Evolutionary conservation across 352 stramenopile genomes (phyloP).

Genomic region (Phytophthora ramorum): DNA sequence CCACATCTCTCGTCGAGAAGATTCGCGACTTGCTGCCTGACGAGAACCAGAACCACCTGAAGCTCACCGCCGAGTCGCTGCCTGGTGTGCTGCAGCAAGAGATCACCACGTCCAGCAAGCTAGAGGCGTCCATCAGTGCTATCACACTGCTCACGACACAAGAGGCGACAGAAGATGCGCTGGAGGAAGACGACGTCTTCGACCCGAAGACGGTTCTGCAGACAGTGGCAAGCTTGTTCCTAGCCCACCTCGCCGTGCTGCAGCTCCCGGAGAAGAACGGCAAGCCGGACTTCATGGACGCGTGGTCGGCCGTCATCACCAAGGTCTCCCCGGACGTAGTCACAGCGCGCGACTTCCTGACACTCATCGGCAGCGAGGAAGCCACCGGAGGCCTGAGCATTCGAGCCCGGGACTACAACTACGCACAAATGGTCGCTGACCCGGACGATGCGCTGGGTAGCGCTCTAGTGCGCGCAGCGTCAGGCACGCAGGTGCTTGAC

Average conservation of each 20-base stretch:
- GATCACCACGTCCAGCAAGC: constrained; percentile 22
- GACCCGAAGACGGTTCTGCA: constrained; percentile 47
- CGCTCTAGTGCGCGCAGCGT: constrained; percentile 53
- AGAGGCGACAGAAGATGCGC: constrained; percentile 51
- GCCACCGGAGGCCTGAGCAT: constrained; percentile 51
- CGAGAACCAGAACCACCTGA: constrained; percentile 66
- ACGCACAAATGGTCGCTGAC: constrained; percentile 64
- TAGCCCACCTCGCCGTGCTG: constrained; percentile 60
- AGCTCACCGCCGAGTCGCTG: constrained; percentile 48
- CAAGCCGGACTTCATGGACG: constrained; percentile 75
- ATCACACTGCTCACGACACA: constrained; percentile 71
- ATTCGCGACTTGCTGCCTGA: constrained; percentile 50
- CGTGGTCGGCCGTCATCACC: constrained; percentile 70
- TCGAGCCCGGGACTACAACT: constrained; percentile 65
- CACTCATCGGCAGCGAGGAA: constrained; percentile 51
- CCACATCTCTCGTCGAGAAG: constrained; percentile 45
- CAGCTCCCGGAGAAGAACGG: constrained; percentile 58
- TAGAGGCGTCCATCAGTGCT: constrained; percentile 48
- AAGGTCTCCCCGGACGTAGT: constrained; percentile 73
- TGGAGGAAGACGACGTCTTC: constrained; percentile 48
- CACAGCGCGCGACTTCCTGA: constrained; percentile 63
- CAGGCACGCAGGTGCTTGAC: constrained; percentile 70
- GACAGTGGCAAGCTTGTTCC: constrained; percentile 58
- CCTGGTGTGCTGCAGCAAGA: constrained; percentile 38
- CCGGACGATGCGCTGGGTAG: constrained; percentile 52